A percentile compares a stretch with the other conserved stretches of the same genome.
These are phyloP conservation scores for Ceratocystiopsis sp. DNA, from an alignment of 2,329 filamentous ascomycete genomes.

Conservation along the genomic window DNA sequence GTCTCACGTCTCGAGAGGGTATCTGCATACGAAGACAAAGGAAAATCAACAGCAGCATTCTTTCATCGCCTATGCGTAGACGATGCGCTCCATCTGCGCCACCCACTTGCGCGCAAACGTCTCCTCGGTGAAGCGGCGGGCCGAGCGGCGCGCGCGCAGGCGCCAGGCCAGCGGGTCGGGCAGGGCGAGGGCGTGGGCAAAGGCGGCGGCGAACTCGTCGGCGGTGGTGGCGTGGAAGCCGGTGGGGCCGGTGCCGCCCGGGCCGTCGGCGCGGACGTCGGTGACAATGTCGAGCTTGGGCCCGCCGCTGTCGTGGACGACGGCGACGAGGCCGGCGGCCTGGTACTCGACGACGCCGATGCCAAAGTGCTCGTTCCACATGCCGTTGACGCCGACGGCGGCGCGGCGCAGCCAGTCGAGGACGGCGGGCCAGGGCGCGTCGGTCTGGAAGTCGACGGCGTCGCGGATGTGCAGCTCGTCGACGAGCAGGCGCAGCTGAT, in stretches of 20 bases:
- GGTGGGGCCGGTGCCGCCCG: constrained; percentile 67
- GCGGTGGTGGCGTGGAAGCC: constrained; percentile 75
- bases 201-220: constrained; percentile 58
- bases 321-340: constrained; percentile 78
- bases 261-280: constrained; percentile 56
- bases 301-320: constrained; percentile 86
- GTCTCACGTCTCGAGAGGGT: not conserved
- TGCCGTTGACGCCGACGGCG: constrained; percentile 83
- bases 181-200: constrained; percentile 57
- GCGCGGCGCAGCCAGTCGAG: constrained; percentile 60
- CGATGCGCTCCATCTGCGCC: constrained; percentile 53
- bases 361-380: constrained; percentile 99
- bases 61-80: constrained; percentile 18
- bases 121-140: constrained; percentile 72
- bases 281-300: constrained; percentile 89
- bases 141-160: constrained; percentile 56
- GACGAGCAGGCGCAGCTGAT: constrained; percentile 69
- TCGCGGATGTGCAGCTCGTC: constrained; percentile 78
- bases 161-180: constrained; percentile 61
- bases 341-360: constrained; percentile 98
- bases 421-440: constrained; percentile 79
- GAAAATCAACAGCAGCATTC: not conserved
- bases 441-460: constrained; percentile 70
- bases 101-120: constrained; percentile 73
- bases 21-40: not conserved